Percentiles rank a stretch among this genome's conserved stretches.
Evolutionary conservation across 495 filamentous ascomycete species (phyloP).

Genomic region (Aspergillus saccharolyticus): DNA sequence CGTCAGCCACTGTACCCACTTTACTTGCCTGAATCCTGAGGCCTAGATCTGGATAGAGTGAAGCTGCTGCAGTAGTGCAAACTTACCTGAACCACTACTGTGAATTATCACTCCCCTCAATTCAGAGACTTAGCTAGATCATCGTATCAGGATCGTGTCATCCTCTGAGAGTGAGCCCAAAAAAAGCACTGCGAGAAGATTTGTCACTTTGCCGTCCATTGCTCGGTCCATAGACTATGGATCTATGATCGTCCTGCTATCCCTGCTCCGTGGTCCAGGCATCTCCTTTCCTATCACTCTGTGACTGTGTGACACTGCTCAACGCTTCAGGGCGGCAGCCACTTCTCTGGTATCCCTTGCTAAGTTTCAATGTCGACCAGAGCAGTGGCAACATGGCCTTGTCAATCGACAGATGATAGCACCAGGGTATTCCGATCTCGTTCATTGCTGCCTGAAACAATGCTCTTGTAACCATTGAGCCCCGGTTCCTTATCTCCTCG

Average conservation of each 20-base stretch:
- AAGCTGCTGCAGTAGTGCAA: background rate
- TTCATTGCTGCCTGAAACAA: constrained; percentile 10
- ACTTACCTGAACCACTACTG: background rate
- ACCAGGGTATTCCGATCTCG: constrained; percentile 1
- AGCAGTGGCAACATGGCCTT: background rate
- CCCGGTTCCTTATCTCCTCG: background rate
- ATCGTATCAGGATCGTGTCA: background rate
- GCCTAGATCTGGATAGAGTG: background rate
- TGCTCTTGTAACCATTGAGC: background rate
- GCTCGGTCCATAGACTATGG: constrained; percentile 10
- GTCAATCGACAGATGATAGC: constrained; percentile 1
- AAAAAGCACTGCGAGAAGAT: constrained; percentile 9
- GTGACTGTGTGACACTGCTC: constrained; percentile 10
- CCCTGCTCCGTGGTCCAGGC: background rate
- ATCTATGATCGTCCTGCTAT: background rate
- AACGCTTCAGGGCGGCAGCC: constrained; percentile 11
- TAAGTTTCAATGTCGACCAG: constrained; percentile 7
- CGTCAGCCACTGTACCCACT: constrained; percentile 4
- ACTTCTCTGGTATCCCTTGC: constrained; percentile 8
- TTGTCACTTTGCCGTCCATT: constrained; percentile 18
- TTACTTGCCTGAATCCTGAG: background rate
- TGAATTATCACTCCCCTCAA: background rate
- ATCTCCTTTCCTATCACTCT: background rate
- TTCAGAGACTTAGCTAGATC: background rate
- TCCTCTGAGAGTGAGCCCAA: background rate